Percentiles rank a stretch among this genome's conserved stretches.
Evolutionary conservation across 257 asterid genomes (phyloP).

Genomic region (Nicotiana tomentosiformis): DNA sequence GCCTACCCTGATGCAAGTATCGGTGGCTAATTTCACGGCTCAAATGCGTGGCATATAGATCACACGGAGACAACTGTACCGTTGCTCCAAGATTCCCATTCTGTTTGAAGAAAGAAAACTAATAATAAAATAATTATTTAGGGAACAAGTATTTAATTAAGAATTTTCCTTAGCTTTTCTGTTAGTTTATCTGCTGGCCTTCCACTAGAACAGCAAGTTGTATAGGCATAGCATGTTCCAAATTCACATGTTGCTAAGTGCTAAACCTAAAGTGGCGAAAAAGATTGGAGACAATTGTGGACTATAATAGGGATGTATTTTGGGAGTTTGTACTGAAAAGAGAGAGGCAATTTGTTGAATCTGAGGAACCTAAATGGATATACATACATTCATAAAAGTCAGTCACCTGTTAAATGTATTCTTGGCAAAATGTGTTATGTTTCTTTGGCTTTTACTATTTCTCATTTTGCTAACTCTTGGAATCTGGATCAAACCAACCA

Average conservation of each 20-base stretch:
- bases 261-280: not conserved
- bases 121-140: not conserved
- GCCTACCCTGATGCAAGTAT: no score
- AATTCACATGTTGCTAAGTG: constrained; percentile 21
- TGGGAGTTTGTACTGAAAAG: constrained; percentile 9
- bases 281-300: not conserved
- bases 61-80: no score
- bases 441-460: constrained; percentile 40
- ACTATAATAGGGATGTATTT: constrained; percentile 6
- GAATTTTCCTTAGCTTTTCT: not conserved
- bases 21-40: no score
- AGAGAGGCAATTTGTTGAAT: constrained; percentile 19
- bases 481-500: constrained; percentile 30
- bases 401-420: not conserved
- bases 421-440: constrained; percentile 1
- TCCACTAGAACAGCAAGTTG: constrained; percentile 1
- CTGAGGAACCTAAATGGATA: not conserved
- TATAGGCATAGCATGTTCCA: constrained; percentile 22
- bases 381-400: not conserved
- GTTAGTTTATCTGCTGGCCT: not conserved
- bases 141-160: not conserved
- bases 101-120: no score
- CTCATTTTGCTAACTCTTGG: constrained; percentile 29
- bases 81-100: no score
- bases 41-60: no score